Percentiles rank a stretch among this genome's conserved stretches.
Evolutionary conservation across 2,329 filamentous ascomycete genomes (phyloP).

Genomic region (Colletotrichum melonis): DNA sequence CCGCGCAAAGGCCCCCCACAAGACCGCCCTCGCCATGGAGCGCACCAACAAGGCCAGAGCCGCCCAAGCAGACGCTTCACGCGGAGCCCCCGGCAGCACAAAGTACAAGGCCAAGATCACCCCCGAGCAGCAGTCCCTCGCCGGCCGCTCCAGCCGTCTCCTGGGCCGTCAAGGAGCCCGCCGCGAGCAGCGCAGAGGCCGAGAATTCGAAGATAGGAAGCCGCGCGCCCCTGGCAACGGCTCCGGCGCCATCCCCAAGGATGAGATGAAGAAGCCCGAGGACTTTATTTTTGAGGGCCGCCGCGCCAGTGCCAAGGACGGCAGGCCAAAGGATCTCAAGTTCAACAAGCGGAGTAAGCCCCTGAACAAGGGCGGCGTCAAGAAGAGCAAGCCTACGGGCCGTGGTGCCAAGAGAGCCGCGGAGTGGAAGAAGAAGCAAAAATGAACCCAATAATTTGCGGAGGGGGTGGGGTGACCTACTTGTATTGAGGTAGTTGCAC

Average conservation of each 20-base stretch:
- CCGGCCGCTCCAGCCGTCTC: conserved; percentile 80
- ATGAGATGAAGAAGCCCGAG: conserved; percentile 69
- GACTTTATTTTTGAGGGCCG: conserved; percentile 85
- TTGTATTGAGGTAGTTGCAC: background rate
- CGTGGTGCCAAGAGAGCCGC: conserved; percentile 53
- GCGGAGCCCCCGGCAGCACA: conserved; percentile 46
- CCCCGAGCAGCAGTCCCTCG: conserved; percentile 75
- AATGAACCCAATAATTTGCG: conserved; percentile 3
- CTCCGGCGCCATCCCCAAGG: conserved; percentile 38
- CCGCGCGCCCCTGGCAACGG: conserved; percentile 34
- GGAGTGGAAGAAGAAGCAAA: conserved; percentile 57
- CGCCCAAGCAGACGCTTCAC: conserved; percentile 31
- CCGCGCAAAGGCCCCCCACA: conserved; percentile 81
- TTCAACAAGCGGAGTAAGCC: conserved; percentile 67
- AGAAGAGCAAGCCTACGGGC: conserved; percentile 52
- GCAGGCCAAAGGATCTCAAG: conserved; percentile 71
- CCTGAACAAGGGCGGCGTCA: conserved; percentile 51
- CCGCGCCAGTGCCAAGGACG: conserved; percentile 75
- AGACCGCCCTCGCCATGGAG: conserved; percentile 65
- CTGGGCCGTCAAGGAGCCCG: conserved; percentile 76
- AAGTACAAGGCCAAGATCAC: conserved; percentile 78
- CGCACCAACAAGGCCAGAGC: conserved; percentile 55
- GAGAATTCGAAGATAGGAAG: conserved; percentile 40
- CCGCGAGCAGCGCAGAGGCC: conserved; percentile 44
- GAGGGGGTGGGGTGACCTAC: background rate